Evolutionary conservation across 768 basidiomycete genomes (phyloP).

Genomic region (Podaxis carcinomalis): DNA sequence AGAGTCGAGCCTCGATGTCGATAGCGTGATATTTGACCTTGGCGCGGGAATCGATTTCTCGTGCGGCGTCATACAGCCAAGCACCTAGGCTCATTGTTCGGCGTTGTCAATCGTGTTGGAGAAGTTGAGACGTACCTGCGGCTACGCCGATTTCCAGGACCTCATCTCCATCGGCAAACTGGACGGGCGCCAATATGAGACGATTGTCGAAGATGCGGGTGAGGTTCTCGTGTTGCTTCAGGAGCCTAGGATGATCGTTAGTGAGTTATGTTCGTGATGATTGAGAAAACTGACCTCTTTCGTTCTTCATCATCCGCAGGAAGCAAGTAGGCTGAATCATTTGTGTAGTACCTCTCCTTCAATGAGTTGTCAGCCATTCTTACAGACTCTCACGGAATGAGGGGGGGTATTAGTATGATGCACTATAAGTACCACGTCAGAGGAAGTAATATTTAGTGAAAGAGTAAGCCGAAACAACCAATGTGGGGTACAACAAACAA

Average conservation of each 20-base stretch:
- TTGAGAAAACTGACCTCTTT: neutral
- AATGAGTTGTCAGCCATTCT: neutral
- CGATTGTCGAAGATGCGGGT: neutral
- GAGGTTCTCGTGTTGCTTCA: neutral
- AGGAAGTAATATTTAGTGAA: neutral
- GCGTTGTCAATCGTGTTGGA: neutral
- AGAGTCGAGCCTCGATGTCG: slow-evolving; percentile 18
- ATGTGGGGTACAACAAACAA: neutral
- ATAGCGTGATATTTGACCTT: slow-evolving; percentile 14
- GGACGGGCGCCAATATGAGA: neutral
- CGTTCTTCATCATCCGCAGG: neutral
- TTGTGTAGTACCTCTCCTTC: neutral
- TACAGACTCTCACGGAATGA: neutral
- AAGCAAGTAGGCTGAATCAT: neutral
- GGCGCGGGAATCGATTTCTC: neutral
- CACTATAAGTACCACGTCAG: neutral
- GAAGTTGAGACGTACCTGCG: neutral
- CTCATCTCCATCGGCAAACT: neutral
- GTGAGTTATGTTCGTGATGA: neutral
- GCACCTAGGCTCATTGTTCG: neutral
- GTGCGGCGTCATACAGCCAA: neutral
- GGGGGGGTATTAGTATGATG: neutral
- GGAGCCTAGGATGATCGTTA: neutral
- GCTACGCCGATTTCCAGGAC: neutral
- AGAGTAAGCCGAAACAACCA: neutral